A percentile compares a stretch with the other conserved stretches of the same genome.
These are phyloP conservation scores for Holtermanniella nyarrowii DNA, from an alignment of 768 basidiomycete genomes.

Conservation along the genomic window DNA sequence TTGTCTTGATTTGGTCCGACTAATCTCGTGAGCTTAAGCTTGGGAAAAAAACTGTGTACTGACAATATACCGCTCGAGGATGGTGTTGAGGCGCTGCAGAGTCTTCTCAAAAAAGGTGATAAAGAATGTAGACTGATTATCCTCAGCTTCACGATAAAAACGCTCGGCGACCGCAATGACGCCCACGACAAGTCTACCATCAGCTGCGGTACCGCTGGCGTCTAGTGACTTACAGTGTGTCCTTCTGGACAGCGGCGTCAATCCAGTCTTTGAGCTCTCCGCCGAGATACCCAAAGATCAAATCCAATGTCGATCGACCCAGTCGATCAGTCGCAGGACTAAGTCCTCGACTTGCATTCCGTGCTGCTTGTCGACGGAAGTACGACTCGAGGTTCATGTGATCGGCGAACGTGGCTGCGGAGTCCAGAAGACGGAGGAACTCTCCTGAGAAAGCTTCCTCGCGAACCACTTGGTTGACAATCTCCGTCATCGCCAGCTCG, in stretches of 20 bases:
- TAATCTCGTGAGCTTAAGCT: conserved; percentile 34
- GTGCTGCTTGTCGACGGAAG: conserved; percentile 81
- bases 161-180: conserved; percentile 68
- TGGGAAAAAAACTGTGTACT: conserved; percentile 4
- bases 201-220: neutral
- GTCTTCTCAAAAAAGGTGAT: conserved; percentile 67
- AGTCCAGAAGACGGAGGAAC: conserved; percentile 84
- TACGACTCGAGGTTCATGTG: conserved; percentile 90
- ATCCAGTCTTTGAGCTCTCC: conserved; percentile 75
- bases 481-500: conserved; percentile 55
- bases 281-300: conserved; percentile 88
- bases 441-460: conserved; percentile 84
- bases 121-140: conserved; percentile 61
- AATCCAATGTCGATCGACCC: conserved; percentile 77
- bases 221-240: conserved; percentile 55
- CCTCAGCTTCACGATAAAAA: conserved; percentile 63
- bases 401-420: conserved; percentile 83
- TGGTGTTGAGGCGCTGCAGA: conserved; percentile 60
- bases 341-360: conserved; percentile 50
- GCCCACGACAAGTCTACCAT: conserved; percentile 51
- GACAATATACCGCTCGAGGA: conserved; percentile 57
- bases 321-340: conserved; percentile 64
- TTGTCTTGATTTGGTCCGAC: conserved; percentile 76
- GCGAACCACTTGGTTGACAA: conserved; percentile 60
- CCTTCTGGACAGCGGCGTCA: conserved; percentile 63